Evolutionary conservation across 306 rosid species (phyloP), one percentile per base, ranked within the genome.

Genomic region (Bauhinia variegata): DNA sequence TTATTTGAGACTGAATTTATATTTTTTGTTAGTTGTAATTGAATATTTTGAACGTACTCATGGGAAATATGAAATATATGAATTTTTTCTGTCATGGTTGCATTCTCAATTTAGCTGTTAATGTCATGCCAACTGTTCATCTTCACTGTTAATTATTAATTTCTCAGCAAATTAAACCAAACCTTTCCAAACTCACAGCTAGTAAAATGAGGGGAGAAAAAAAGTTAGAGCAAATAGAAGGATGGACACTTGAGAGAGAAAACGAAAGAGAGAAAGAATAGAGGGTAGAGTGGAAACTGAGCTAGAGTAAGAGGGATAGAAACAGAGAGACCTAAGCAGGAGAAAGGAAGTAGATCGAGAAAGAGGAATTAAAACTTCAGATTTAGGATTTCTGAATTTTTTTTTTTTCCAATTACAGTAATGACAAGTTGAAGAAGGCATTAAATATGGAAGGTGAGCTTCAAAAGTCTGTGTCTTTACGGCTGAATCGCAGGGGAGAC

Each of bases 401-500:
- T 31, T 8, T 39, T 31, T 10, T 17, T 65, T 15, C 50, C 0
- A 13, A 56, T 65, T 51, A 14, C 78, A 81, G 82, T 49, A 32
- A 81, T 81, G 86, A 73, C 42, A 28, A 53, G 33, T 37, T 77
- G 38, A 77, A 44, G 67, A 54, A 28, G 69, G 59, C 68, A 60
- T 60, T 70, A 51, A 67, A 53, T 42, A 81, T 81, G 86, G 86
- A 77, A 31, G 60, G 47, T 56, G 82, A 77, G 52, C 64, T 65
- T 65, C 82, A 73, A 65, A 81, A 56, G 61, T 47, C 80, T 60
- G 12, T 49, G 31, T 81, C 86, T 73, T 41, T 43, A 8, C 80
- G 82, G 54, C 33, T 74, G 12, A 81, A 55, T 73, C 86, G 86
- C 9, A 73, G 86, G 65, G 82, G 82, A 28, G 86, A 77, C 41